Evolutionary conservation across 306 rosid species (phyloP).

Genomic region (Dicorynia guianensis): DNA sequence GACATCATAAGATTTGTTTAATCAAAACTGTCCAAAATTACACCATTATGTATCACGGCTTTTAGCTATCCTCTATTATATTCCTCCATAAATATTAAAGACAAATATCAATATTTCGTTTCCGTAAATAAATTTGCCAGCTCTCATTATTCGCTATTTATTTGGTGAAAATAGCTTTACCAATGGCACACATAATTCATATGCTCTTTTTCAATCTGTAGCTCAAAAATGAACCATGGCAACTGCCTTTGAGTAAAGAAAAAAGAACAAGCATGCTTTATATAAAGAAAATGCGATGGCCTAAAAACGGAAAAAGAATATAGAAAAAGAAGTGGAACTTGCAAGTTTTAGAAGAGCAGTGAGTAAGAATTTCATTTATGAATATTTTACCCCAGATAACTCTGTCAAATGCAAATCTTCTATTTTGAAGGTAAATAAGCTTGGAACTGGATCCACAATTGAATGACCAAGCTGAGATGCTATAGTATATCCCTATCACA

Average conservation of each 20-base stretch:
- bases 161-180: constrained; percentile 22
- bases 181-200: constrained; percentile 7
- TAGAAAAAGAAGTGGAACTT: constrained; percentile 35
- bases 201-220: constrained; percentile 5
- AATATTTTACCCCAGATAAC: constrained; percentile 80
- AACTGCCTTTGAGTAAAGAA: constrained; percentile 17
- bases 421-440: constrained; percentile 90
- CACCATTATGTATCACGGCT: no score
- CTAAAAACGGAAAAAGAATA: constrained; percentile 9
- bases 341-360: constrained; percentile 26
- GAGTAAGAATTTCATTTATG: constrained; percentile 34
- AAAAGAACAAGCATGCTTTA: constrained; percentile 20
- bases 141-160: not conserved
- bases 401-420: constrained; percentile 70
- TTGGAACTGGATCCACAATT: constrained; percentile 84
- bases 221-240: constrained; percentile 13
- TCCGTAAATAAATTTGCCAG: constrained; percentile 10
- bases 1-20: constrained; percentile 15
- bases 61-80: constrained; percentile 1
- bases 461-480: constrained; percentile 96
- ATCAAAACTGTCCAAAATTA: not conserved
- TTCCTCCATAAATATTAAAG: constrained; percentile 3
- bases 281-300: constrained; percentile 8
- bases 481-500: constrained; percentile 78
- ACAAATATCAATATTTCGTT: constrained; percentile 8